Evolutionary conservation across 1,284 basidiomycete genomes (phyloP), one percentile per base, ranked within the genome.

Genomic region (Pascua guehoae): DNA sequence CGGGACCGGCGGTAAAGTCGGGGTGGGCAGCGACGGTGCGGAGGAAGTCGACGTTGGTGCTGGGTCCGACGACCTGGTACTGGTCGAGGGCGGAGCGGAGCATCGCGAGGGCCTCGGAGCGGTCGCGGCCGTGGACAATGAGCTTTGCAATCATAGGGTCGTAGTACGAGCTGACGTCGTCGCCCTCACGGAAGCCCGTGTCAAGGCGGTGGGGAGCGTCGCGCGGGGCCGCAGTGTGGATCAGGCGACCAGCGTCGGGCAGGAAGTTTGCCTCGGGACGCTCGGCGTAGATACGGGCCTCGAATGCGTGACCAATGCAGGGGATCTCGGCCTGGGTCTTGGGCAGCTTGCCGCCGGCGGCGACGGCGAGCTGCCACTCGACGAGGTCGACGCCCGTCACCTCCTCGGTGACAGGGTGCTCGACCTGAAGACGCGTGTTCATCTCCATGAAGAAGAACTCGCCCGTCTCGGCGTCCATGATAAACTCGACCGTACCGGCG

Each of bases 241-340:
- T 76, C 4, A 96, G 81, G 8, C 81, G 81, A 1, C 93, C 93
- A 16, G 90, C 91, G 70, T 96, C 93, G 1, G 93, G 93, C 7
- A 96, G 82, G 79, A 96, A 97, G 72, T 89, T 85, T 54, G 71
- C 89, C 90, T 66, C 90, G 82, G 91, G 91, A 66, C 93, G 90
- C 76, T 97, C 93, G 8, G 93, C 94, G 72, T 97, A 97, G 65
- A 97, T 94, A n/a, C 93, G 85, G 12, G 91, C 92, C 78, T 96
- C 93, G 66, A 96, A 96, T 0, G 93, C 89, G 67, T 96, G 92
- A 2, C 94, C 93, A 5, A 89, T 84, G 54, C 91, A 86, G 16
- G 87, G 88, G 53, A 97, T 86, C 40, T 86, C 79, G 0, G 83
- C 80, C 77, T 96, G 93, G 0, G 76, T 68, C 41, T 93, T 79